A percentile compares a stretch with the other conserved stretches of the same genome.
These are phyloP conservation scores for Cucurbita maxima DNA, from an alignment of 306 rosid genomes.

Conservation along the genomic window DNA sequence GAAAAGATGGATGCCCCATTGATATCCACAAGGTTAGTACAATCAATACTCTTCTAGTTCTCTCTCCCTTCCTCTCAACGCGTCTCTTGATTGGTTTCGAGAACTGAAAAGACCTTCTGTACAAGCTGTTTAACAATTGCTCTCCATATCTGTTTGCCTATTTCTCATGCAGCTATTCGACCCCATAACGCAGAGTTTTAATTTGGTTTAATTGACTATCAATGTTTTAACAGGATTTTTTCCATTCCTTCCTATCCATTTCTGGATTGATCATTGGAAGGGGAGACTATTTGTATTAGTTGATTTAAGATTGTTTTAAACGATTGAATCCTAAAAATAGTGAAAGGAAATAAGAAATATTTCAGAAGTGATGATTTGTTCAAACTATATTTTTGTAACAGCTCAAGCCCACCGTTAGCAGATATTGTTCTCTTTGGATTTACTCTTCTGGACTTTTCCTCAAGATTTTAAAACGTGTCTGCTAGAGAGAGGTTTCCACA, in stretches of 20 bases:
- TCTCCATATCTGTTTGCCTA: not conserved
- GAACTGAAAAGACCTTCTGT: not conserved
- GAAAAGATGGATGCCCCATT: constrained; percentile 71
- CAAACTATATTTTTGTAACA: not conserved
- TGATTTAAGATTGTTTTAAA: not conserved
- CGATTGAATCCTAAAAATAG: not conserved
- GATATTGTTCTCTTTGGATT: too few relatives aligned
- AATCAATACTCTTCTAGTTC: not conserved
- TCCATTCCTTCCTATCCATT: not conserved
- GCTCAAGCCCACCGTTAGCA: too few relatives aligned
- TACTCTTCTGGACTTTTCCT: too few relatives aligned
- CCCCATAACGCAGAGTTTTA: not conserved
- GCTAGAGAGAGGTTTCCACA: too few relatives aligned
- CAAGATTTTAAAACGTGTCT: too few relatives aligned
- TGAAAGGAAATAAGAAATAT: not conserved
- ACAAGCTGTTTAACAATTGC: too few relatives aligned
- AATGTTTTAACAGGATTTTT: not conserved
- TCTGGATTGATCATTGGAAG: not conserved
- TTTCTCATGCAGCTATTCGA: not conserved
- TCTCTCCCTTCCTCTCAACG: not conserved
- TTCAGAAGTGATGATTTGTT: not conserved
- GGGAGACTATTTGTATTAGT: not conserved
- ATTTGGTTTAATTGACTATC: not conserved
- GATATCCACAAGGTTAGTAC: constrained; percentile 64
- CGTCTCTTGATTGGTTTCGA: not conserved